Conservation (phyloP, 495 filamentous ascomycete genomes). For the Geoglossum glabrum region DNA sequence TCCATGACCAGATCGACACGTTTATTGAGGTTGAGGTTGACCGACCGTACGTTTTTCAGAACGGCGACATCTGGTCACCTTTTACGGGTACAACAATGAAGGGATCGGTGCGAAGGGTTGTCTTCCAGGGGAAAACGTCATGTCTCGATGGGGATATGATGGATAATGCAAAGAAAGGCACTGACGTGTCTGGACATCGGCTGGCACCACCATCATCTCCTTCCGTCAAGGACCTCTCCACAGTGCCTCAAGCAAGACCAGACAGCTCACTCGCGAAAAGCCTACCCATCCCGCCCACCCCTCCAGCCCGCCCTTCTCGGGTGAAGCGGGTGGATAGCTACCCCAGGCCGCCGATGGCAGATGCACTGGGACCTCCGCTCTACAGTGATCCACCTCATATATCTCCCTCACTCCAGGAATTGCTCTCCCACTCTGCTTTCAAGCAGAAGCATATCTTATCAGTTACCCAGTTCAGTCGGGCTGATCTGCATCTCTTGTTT, state of each 20-base stretch:
- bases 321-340: too few species aligned
- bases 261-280: too few species aligned
- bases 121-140: slow-evolving; percentile 54
- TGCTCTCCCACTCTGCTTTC: slow-evolving; percentile 52
- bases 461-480: slow-evolving; percentile 67
- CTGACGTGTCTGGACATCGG: slow-evolving; percentile 64
- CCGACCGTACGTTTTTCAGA: slow-evolving; percentile 39
- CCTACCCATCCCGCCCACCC: too few species aligned
- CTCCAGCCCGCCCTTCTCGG: too few species aligned
- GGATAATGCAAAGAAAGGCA: slow-evolving; percentile 35
- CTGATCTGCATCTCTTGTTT: slow-evolving; percentile 82
- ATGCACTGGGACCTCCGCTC: too few species aligned
- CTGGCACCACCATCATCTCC: slow-evolving; percentile 24
- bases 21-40: slow-evolving; percentile 58
- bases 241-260: too few species aligned
- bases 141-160: slow-evolving; percentile 54
- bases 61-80: slow-evolving; percentile 44
- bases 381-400: slow-evolving; percentile 30
- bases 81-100: slow-evolving; percentile 51
- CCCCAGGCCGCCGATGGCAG: too few species aligned
- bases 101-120: slow-evolving; percentile 58
- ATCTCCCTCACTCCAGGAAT: slow-evolving; percentile 19
- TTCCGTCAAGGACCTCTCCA: too few species aligned
- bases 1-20: slow-evolving; percentile 61
- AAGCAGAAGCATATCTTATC: slow-evolving; percentile 73